Conservation (phyloP, 108 stramenopile genomes). For the Bacterosira constricta region DNA sequence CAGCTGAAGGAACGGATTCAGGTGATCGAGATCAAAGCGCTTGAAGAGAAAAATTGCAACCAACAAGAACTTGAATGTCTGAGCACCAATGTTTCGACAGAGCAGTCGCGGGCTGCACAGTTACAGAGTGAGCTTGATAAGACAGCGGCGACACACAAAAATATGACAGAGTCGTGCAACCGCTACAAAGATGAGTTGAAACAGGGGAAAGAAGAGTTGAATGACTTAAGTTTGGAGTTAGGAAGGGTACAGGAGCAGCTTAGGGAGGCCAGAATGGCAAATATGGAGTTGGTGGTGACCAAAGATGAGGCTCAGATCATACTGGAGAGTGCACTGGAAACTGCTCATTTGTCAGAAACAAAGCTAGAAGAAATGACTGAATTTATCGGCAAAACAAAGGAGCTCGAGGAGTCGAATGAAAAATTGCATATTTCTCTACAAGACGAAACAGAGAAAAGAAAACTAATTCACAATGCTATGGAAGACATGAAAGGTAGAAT, state of each 20-base stretch:
- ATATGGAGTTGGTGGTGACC: slow-evolving; percentile 33
- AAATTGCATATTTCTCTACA: slow-evolving; percentile 50
- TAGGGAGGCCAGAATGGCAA: slow-evolving; percentile 25
- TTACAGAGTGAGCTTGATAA: slow-evolving; percentile 10
- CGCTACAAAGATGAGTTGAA: slow-evolving; percentile 8
- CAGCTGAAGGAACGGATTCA: slow-evolving; percentile 22
- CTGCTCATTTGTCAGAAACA: slow-evolving; percentile 23
- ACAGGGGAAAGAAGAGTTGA: slow-evolving; percentile 10
- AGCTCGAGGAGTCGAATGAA: slow-evolving; percentile 48
- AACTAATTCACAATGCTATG: slow-evolving; percentile 65
- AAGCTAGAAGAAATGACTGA: slow-evolving; percentile 30
- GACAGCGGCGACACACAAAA: not conserved
- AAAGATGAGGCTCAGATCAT: slow-evolving; percentile 25
- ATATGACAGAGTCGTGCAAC: slow-evolving; percentile 3
- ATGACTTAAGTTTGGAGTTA: slow-evolving; percentile 11
- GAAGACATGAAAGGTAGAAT: slow-evolving; percentile 77
- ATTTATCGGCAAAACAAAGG: slow-evolving; percentile 42
- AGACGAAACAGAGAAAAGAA: slow-evolving; percentile 59
- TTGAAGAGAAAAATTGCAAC: slow-evolving; percentile 8
- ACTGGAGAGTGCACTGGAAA: slow-evolving; percentile 33
- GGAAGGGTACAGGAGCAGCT: slow-evolving; percentile 18
- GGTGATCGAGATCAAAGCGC: not conserved
- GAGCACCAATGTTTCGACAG: not conserved
- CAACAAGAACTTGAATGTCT: not conserved
- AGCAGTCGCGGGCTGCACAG: slow-evolving; percentile 1